Evolutionary conservation across 2,329 filamentous ascomycete genomes (phyloP).

Genomic region (Arthroderma sp.): DNA sequence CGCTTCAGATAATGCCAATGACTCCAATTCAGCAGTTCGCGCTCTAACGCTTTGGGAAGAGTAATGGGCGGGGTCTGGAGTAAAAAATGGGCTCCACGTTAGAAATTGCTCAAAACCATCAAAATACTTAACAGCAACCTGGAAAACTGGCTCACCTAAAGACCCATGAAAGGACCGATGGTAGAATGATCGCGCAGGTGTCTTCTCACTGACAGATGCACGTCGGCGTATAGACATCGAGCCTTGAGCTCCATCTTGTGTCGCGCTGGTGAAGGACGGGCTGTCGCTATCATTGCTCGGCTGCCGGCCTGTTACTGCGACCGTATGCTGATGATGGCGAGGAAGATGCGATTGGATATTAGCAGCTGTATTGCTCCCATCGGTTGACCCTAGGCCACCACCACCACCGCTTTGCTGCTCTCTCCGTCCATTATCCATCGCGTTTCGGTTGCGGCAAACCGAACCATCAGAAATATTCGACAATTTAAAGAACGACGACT

Average conservation of each 20-base stretch:
- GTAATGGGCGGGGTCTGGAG: constrained; percentile 57
- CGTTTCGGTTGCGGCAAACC: too few species aligned
- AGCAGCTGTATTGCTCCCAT: too few species aligned
- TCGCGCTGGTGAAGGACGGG: too few species aligned
- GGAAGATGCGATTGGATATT: too few species aligned
- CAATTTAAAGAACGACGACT: too few species aligned
- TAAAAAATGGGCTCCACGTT: constrained; percentile 27
- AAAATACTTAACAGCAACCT: neutral
- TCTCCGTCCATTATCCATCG: too few species aligned
- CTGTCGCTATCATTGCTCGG: too few species aligned
- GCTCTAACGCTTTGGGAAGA: constrained; percentile 65
- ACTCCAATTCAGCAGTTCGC: constrained; percentile 76
- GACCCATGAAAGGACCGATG: constrained; percentile 32
- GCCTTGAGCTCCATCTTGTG: neutral
- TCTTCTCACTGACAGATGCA: constrained; percentile 21
- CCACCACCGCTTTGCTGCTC: too few species aligned
- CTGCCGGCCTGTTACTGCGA: too few species aligned
- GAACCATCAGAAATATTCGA: too few species aligned
- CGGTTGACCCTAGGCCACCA: too few species aligned
- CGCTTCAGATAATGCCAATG: constrained; percentile 57
- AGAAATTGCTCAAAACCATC: constrained; percentile 5
- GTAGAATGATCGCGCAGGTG: constrained; percentile 32
- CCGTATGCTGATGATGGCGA: too few species aligned
- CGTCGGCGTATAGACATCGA: constrained; percentile 2
- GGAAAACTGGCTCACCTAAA: constrained; percentile 19